phyloP scores from a whole-genome alignment of 768 basidiomycete species.

The Pisolithus orientalis region DNA sequence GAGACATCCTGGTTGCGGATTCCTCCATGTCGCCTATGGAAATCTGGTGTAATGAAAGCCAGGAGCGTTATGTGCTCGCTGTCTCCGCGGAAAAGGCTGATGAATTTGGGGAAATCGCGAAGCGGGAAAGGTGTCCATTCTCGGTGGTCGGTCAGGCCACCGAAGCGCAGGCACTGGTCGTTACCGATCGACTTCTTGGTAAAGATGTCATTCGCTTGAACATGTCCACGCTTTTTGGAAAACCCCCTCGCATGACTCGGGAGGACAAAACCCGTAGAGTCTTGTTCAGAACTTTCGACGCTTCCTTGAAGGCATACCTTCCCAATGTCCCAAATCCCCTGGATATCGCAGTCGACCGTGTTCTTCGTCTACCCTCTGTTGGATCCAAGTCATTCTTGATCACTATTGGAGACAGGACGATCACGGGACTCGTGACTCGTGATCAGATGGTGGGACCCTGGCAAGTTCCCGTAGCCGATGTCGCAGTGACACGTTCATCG shows the following conservation, averaged over 20 bases:
- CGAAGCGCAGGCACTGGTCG: conserved; percentile 71
- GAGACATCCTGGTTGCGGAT: conserved; percentile 90
- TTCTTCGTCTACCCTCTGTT: conserved; percentile 87
- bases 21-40: conserved; percentile 97
- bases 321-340: conserved; percentile 47
- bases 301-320: conserved; percentile 60
- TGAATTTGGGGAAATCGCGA: conserved; percentile 70
- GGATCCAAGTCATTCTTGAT: conserved; percentile 97
- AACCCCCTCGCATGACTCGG: conserved; percentile 87
- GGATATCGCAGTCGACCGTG: conserved; percentile 62
- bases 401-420: conserved; percentile 92
- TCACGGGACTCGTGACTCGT: conserved; percentile 90
- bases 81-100: conserved; percentile 58
- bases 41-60: conserved; percentile 99
- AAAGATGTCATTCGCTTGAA: conserved; percentile 79
- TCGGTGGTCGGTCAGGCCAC: conserved; percentile 89
- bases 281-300: conserved; percentile 56
- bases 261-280: conserved; percentile 46
- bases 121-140: conserved; percentile 89
- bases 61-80: conserved; percentile 96
- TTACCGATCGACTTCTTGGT: conserved; percentile 79
- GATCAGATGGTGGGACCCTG: conserved; percentile 99
- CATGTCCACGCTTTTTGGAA: conserved; percentile 96
- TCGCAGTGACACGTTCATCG: conserved; percentile 90
- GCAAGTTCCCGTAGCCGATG: conserved; percentile 97